Evolutionary conservation across 768 basidiomycete species (phyloP), one percentile per base, ranked within the genome.

Genomic region (Crepidotus variabilis): DNA sequence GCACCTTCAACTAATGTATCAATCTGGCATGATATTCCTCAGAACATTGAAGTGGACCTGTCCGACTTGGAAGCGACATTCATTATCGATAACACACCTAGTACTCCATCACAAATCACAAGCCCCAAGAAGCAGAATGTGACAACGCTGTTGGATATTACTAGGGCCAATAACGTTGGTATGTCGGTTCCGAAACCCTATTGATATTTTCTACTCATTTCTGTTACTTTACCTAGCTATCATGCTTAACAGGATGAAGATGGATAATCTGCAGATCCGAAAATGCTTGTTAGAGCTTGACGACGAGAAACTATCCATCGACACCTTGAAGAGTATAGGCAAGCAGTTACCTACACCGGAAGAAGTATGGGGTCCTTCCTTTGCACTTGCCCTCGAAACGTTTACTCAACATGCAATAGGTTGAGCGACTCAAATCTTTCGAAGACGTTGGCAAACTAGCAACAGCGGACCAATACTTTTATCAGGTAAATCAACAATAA

Each of bases 101-200:
- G 72, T 14, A 73, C 74, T 1, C 72, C 76, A 1, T 81, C 80
- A 3, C 76, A 78, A 60, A 62, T 75, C 8, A 57, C 63, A 21
- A 76, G 65, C 48, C 69, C 79, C 5, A 83, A 77, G 69, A 85
- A 83, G 68, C 79, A 84, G 67, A 79, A 78, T 59, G 78, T 86
- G 1, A 85, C 83, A 0, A 92, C 89, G 0, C 69, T 94, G 23
- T 72, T 94, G 33, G 88, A 91, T 65, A 90, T 89, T 47, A 87
- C 84, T 14, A 78, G 92, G 14, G 90, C 94, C 1, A 92, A 92
- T 61, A 90, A 95, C 63, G 78, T 94, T 61, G 88, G 92, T 86
- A 60, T 62, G 80, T 70, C 11, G 13, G 2, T 43, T 43, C 39
- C 35, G 16, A 8, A 36, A 47, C 47, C 18, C 35, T 6, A n/a